Conservation (phyloP, 257 asterid species). For the Verbena officinalis region DNA sequence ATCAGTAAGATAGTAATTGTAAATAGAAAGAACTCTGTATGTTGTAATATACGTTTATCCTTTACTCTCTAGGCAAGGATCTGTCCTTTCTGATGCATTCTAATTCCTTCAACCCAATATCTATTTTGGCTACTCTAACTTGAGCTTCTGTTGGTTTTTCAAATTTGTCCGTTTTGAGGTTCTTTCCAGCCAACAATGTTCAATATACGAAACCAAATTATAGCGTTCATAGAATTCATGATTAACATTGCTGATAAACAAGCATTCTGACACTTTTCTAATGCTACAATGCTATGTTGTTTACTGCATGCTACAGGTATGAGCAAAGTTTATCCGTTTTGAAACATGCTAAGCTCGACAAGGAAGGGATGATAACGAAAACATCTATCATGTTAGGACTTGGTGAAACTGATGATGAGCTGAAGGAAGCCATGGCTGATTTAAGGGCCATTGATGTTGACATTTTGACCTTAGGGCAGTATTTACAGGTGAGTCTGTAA, state of each 20-base stretch:
- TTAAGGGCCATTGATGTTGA: conserved; percentile 89
- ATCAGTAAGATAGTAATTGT: not conserved
- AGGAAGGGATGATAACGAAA: conserved; percentile 92
- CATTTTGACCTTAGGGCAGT: conserved; percentile 92
- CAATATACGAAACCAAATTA: not conserved
- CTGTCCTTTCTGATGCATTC: not conserved
- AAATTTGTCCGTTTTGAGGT: not conserved
- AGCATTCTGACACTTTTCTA: not conserved
- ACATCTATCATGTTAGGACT: conserved; percentile 96
- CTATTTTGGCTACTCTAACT: not conserved
- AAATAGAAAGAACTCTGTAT: not conserved
- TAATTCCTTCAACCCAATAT: not conserved
- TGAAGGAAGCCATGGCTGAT: conserved; percentile 89
- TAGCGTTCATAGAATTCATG: not conserved
- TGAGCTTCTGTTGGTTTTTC: conserved; percentile 2
- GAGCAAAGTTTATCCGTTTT: conserved; percentile 89
- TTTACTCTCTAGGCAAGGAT: not conserved
- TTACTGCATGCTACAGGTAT: conserved; percentile 57
- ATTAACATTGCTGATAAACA: not conserved
- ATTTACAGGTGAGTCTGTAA: conserved; percentile 89
- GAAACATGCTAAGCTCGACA: conserved; percentile 81
- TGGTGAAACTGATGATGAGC: conserved; percentile 93
- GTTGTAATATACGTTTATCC: not conserved
- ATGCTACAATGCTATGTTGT: conserved; percentile 22
- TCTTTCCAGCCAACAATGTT: conserved; percentile 18